Base-by-base conservation (phyloP, 164 flowering plant species). In the Annona squamosa region DNA sequence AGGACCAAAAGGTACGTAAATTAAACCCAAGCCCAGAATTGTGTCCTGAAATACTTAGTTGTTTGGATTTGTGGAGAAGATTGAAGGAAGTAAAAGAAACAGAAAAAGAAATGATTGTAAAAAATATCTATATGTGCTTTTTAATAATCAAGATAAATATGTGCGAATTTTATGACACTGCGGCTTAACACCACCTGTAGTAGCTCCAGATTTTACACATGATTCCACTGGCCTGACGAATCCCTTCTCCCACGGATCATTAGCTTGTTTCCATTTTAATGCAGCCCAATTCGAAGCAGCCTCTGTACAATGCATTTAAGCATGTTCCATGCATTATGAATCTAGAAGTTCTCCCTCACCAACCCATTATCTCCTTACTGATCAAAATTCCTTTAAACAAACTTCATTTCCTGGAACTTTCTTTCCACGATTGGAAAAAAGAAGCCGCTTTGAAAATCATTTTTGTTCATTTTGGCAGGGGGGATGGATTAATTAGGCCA, bases 401-500 rank as follows among this genome's bases (percentile, higher is more conserved):
- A 57, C 47, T 56, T 70, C 47, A 52, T 57, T 70, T 26, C 18
- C 42, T 13, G 26, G 64, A 42, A 43, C 5, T 12, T 4, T 5
- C 59, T 13, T 45, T 47, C 42, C 70, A 68, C n/a, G 70, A 68
- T 41, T 46, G 6, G n/a, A 2, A 7, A 46, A 41, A 68, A 41
- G 48, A 68, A 5, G 48, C 5, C 1, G 48, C 56, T 68, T 46
- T 46, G 70, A 68, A 68, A 44, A 66, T 42, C 68, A 68, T 46
- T 46, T 17, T 45, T 68, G 46, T 19, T 18, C 70, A 46, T 5
- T 7, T 52, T 3, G 37, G 37, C 37, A 26, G 37, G 37, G 18
- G 47, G 73, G 18, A 16, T 42, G 67, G 67, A n/a, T 71, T 71
- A 71, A 67, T 63, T 71, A 71, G 73, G 73, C 73, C 45, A 71